phyloP scores from a whole-genome alignment of 495 filamentous ascomycete species.

The Articulospora tetracladia region DNA sequence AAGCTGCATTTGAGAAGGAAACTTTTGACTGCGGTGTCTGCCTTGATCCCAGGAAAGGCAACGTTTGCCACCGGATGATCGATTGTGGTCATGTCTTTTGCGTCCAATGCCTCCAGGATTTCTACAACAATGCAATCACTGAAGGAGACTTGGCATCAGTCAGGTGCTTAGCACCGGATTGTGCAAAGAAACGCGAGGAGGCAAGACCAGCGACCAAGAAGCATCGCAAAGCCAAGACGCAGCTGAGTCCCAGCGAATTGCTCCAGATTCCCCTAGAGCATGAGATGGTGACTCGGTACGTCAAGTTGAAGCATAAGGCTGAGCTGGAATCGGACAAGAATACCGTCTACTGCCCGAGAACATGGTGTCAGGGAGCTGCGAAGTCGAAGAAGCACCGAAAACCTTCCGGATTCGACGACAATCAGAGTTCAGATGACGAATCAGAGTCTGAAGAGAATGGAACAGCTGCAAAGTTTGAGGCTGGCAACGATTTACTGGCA shows the following conservation, averaged over 20 bases:
- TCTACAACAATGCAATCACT: constrained; percentile 80
- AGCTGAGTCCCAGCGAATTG: constrained; percentile 82
- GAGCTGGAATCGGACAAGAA: constrained; percentile 85
- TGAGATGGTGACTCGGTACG: constrained; percentile 78
- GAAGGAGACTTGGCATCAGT: constrained; percentile 79
- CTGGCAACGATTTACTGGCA: constrained; percentile 46
- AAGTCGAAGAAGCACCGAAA: constrained; percentile 76
- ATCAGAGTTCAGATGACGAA: constrained; percentile 38
- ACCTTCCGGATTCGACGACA: constrained; percentile 47
- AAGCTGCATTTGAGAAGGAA: constrained; percentile 70
- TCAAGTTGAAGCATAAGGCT: constrained; percentile 84
- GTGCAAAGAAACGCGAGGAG: constrained; percentile 56
- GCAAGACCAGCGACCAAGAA: constrained; percentile 18
- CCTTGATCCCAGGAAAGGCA: constrained; percentile 88
- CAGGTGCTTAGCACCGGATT: constrained; percentile 72
- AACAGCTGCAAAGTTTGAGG: constrained; percentile 21
- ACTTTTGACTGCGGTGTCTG: constrained; percentile 92
- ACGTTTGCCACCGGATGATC: constrained; percentile 69
- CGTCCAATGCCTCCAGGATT: constrained; percentile 75
- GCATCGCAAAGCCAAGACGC: constrained; percentile 48
- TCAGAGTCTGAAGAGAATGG: constrained; percentile 43
- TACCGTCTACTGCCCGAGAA: constrained; percentile 89
- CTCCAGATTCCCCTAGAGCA: constrained; percentile 75
- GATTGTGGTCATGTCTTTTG: constrained; percentile 92
- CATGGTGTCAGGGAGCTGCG: constrained; percentile 93